Conservation (phyloP, 768 basidiomycete species). For the Galerina marginata region DNA sequence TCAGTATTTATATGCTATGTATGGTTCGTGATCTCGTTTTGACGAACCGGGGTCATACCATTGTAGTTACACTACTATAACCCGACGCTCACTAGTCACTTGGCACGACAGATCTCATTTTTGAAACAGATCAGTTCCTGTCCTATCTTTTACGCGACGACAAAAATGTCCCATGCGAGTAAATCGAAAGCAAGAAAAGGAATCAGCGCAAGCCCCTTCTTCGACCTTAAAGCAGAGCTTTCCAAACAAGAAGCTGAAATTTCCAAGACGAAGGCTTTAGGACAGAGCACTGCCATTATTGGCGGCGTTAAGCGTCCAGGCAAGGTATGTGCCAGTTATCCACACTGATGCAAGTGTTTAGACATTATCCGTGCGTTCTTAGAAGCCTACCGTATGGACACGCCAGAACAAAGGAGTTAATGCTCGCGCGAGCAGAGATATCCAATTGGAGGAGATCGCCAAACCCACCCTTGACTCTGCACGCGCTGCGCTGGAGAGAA, state of each 20-base stretch:
- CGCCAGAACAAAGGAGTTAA: constrained; percentile 78
- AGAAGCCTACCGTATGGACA: constrained; percentile 84
- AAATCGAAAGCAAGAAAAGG: constrained; percentile 69
- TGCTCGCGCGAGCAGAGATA: constrained; percentile 65
- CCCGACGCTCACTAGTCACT: too few species aligned
- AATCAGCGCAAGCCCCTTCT: constrained; percentile 74
- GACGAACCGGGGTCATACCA: too few species aligned
- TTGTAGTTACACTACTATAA: too few species aligned
- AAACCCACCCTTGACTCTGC: constrained; percentile 75
- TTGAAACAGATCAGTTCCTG: too few species aligned
- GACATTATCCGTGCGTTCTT: not conserved
- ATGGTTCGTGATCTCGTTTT: not conserved
- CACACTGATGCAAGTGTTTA: not conserved
- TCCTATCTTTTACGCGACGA: too few species aligned
- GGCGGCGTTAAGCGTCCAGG: constrained; percentile 70
- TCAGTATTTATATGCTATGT: not conserved
- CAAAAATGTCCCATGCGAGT: constrained; percentile 48
- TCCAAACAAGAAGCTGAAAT: constrained; percentile 66
- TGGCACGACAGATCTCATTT: too few species aligned
- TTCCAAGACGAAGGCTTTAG: constrained; percentile 61
- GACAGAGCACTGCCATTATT: constrained; percentile 55
- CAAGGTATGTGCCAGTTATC: constrained; percentile 53
- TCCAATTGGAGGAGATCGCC: constrained; percentile 72
- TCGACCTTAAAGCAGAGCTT: constrained; percentile 82
- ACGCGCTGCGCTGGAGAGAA: constrained; percentile 73